A percentile compares a stretch with the other conserved stretches of the same genome.
phyloP scores from a whole-genome alignment of 371 early-diverging fungal genomes.

The Umbelopsis sp. region DNA sequence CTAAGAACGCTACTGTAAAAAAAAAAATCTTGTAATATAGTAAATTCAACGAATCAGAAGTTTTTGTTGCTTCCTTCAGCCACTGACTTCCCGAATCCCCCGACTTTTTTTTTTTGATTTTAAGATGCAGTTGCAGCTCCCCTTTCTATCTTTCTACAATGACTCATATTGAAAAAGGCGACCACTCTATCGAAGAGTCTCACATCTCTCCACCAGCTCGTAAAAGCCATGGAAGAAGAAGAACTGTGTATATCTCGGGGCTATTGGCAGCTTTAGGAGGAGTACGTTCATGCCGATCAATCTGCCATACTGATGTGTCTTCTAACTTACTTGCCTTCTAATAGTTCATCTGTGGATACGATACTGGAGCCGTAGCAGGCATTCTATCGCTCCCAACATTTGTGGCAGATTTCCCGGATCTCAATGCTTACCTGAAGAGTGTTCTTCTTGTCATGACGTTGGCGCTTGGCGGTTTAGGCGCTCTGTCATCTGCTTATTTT shows the following conservation, averaged over 20 bases:
- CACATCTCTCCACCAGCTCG: not conserved
- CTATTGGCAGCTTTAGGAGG: conserved; percentile 12
- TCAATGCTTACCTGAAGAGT: conserved; percentile 49
- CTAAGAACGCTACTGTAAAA: not conserved
- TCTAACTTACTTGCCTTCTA: not conserved
- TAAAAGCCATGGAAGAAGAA: conserved; percentile 12
- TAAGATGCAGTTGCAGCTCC: not conserved
- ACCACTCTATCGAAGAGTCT: not conserved
- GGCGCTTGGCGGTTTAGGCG: conserved; percentile 45
- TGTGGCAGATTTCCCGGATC: conserved; percentile 1
- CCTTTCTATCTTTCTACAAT: not conserved
- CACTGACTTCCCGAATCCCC: not conserved
- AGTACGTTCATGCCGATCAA: not conserved
- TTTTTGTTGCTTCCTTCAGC: not conserved
- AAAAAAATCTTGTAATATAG: not conserved
- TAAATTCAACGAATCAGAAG: not conserved
- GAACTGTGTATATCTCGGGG: conserved; percentile 18
- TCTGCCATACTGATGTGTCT: not conserved
- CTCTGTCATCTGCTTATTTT: conserved; percentile 41
- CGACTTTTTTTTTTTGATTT: not conserved
- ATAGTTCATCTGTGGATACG: conserved; percentile 41
- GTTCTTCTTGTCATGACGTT: conserved; percentile 45
- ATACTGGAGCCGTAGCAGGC: conserved; percentile 39
- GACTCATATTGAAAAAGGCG: not conserved
- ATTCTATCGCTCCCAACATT: conserved; percentile 23